Evolutionary conservation across 345 rosid genomes (phyloP), one percentile per base, ranked within the genome.

Genomic region (Microthlaspi erraticum): DNA sequence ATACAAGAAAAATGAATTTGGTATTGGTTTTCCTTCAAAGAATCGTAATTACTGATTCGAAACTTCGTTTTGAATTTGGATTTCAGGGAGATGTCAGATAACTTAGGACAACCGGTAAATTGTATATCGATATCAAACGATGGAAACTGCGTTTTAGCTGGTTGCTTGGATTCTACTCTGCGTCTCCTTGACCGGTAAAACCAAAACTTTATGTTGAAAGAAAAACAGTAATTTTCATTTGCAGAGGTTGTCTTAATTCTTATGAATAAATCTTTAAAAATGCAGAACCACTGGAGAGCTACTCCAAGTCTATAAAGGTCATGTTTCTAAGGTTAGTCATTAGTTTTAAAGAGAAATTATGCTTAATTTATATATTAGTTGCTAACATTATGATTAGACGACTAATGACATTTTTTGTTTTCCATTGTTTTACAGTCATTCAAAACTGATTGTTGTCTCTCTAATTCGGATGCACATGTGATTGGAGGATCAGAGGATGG

Each of bases 401-500:
- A 46, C 23, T 51, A 64, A 71, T 43, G 43, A 60, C 20, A 12
- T 64, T 48, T 8, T 32, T 58, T 18, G 29, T 26, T 26, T 26
- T 5, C 29, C 37, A 0, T 53, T 56, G 11, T 81, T 73, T 54
- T 46, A 58, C 84, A 94, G 98, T 94, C 97, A 37, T 94, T 68
- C 83, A 94, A 94, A 84, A 81, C 88, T 70, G 97, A 94, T 83
- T 89, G 97, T 80, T 94, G 96, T 77, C 96, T 94, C 44, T 82
- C 92, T 58, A 89, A 94, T 67, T 81, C 78, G 39, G 98, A 94
- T 62, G 98, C 93, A 19, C 83, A 94, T 71, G 87, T 94, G 52
- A 78, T 87, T 49, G 87, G 98, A 73, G 99, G 99, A 52, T 94
- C 99, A 66, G 99, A 89, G 81, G 96, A 94, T 77, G 99, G 99